Percentiles rank a stretch among this genome's conserved stretches.
Evolutionary conservation across 805 yeast species (phyloP).

Genomic region (Candida coquimbonensis): DNA sequence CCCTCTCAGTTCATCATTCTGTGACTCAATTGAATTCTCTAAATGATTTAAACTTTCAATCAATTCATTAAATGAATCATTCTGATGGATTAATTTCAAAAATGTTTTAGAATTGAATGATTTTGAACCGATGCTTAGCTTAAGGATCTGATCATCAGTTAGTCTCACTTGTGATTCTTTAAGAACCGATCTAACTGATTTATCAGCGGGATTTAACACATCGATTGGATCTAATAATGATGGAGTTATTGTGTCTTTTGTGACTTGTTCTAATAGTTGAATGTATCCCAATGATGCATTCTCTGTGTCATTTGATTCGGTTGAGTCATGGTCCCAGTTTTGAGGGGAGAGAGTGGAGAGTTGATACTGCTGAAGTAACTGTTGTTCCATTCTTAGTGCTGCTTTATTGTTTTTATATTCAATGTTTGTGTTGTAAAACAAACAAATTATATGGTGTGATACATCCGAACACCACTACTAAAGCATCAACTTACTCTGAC

Average conservation of each 20-base stretch:
- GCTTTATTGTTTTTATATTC: neutral
- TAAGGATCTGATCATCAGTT: slow-evolving; percentile 30
- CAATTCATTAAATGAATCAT: slow-evolving; percentile 46
- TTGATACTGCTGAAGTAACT: slow-evolving; percentile 34
- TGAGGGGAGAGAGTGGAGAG: slow-evolving; percentile 36
- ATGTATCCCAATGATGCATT: slow-evolving; percentile 5
- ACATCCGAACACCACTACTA: too few species aligned
- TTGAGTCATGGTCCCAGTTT: slow-evolving; percentile 31
- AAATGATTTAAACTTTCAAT: slow-evolving; percentile 39
- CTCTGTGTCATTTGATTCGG: slow-evolving; percentile 18
- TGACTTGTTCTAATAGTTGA: slow-evolving; percentile 15
- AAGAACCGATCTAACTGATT: slow-evolving; percentile 34
- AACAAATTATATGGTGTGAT: neutral
- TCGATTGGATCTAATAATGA: slow-evolving; percentile 35
- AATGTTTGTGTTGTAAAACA: neutral
- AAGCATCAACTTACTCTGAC: too few species aligned
- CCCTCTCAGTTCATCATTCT: slow-evolving; percentile 41
- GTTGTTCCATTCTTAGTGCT: slow-evolving; percentile 20
- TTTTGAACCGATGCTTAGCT: slow-evolving; percentile 49
- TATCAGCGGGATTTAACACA: slow-evolving; percentile 49
- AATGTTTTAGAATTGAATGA: slow-evolving; percentile 52
- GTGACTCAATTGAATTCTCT: slow-evolving; percentile 41
- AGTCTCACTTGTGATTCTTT: slow-evolving; percentile 32
- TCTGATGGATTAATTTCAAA: slow-evolving; percentile 47
- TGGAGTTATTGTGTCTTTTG: slow-evolving; percentile 18